Base-by-base conservation (phyloP, 164 flowering plant genomes). In the Vitis rupestris region DNA sequence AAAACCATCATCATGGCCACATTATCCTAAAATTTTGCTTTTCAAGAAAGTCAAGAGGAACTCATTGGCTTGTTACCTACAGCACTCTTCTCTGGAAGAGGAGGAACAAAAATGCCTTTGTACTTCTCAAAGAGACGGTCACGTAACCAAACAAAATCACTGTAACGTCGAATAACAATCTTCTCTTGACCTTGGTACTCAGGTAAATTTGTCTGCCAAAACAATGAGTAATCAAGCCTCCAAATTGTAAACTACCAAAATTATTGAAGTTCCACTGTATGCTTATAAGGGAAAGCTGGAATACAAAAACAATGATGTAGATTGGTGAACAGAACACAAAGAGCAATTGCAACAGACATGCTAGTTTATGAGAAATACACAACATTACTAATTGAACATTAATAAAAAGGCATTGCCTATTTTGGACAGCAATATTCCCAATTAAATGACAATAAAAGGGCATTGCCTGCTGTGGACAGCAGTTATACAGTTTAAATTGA, bases 1-100 rank as follows among this genome's bases (percentile, higher is more conserved):
- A 63, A 17, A 29, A 65, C 15, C 16, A 52, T 27, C 58, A 51
- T 52, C 13, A 51, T 31, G 37, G 61, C 27, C 16, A 55, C 7
- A 59, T 23, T 59, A 44, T 50, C 59, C 10, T 1, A 29, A 9
- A 7, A 15, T 30, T 51, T 52, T 51, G 5, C 53, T 0, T 17
- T 56, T 16, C 3, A 11, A n/a, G n/a, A 3, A 31, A 69, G 37
- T 14, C 14, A 44, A 10, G 37, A 19, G 17, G 15, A 3, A 16
- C 12, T 48, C 37, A 6, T 65, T 64, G 56, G 56, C 19, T 59
- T 29, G 23, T 85, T 84, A 95, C 99, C 99, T 76, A 95, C 97
- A 68, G 99, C 94, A 79, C 90, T 95, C 82, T 95, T 95, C 84
- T 95, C 99, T 4, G 99, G 98, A 74, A 95, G 85, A 74, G 99